Conservation (phyloP, 2,329 filamentous ascomycete species). For the Penicillium sp. region DNA sequence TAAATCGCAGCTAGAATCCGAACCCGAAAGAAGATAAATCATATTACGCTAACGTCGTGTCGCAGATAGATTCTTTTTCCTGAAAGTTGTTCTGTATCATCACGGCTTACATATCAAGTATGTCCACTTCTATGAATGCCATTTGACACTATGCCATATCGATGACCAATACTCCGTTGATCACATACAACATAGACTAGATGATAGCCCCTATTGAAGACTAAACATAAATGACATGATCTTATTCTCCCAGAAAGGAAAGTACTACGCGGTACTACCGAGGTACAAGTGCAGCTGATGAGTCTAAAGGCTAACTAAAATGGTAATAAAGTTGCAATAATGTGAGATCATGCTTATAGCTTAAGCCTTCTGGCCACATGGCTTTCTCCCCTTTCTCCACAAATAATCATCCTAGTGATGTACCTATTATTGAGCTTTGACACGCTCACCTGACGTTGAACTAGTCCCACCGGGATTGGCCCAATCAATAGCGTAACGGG, state of each 20-base stretch:
- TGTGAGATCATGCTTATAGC: background rate
- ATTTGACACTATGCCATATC: background rate
- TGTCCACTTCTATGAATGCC: background rate
- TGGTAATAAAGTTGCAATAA: background rate
- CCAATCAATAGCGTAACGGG: conserved; percentile 3
- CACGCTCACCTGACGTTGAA: background rate
- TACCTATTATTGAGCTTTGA: conserved; percentile 1
- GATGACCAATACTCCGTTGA: background rate
- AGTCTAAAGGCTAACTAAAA: background rate
- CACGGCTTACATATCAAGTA: background rate
- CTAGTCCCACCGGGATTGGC: background rate
- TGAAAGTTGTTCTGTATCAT: background rate
- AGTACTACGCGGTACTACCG: background rate
- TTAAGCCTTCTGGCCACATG: conserved; percentile 2
- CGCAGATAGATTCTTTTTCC: background rate
- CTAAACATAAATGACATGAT: background rate
- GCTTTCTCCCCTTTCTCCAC: background rate
- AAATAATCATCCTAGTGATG: background rate
- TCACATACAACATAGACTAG: background rate
- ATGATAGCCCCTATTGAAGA: background rate
- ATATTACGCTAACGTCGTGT: background rate
- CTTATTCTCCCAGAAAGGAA: background rate
- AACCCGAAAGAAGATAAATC: background rate
- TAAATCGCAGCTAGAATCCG: too few species aligned
- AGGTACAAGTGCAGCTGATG: background rate